Evolutionary conservation across 1,284 basidiomycete genomes (phyloP).

Genomic region (Anthracocystis setariae): DNA sequence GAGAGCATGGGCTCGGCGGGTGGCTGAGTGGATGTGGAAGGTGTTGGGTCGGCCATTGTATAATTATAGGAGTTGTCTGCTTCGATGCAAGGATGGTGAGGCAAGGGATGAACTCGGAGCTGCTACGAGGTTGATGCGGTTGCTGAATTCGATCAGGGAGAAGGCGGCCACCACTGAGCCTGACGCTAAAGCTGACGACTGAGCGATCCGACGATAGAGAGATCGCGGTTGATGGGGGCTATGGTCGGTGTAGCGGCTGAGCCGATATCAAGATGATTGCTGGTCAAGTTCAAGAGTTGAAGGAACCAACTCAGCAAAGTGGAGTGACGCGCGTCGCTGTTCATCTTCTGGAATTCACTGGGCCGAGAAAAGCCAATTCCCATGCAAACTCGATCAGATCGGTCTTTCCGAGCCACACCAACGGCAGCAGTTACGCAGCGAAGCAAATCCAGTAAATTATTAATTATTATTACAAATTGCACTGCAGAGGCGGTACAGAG

Average conservation of each 20-base stretch:
- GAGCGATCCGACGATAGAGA: too few species aligned
- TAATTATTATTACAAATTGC: too few species aligned
- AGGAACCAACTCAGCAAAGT: conserved; percentile 11
- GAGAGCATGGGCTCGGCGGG: conserved; percentile 44
- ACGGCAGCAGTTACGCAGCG: background rate
- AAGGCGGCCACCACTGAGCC: too few species aligned
- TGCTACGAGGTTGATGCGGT: too few species aligned
- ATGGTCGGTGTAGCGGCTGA: conserved; percentile 7
- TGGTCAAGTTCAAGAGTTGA: background rate
- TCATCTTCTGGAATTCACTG: conserved; percentile 7
- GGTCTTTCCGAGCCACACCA: too few species aligned
- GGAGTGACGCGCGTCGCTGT: conserved; percentile 45
- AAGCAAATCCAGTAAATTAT: too few species aligned
- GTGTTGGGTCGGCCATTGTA: conserved; percentile 49
- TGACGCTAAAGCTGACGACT: too few species aligned
- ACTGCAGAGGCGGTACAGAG: background rate
- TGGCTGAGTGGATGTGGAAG: conserved; percentile 42
- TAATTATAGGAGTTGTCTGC: too few species aligned
- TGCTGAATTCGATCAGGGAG: too few species aligned
- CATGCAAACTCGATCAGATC: conserved; percentile 6
- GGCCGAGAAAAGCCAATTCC: conserved; percentile 21
- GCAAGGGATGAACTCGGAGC: too few species aligned
- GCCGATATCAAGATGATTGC: conserved; percentile 4
- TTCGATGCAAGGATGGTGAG: too few species aligned
- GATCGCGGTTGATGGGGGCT: too few species aligned